These are phyloP conservation scores for Paralagenidium karlingii DNA, from an alignment of 352 stramenopile genomes.

Conservation along the genomic window DNA sequence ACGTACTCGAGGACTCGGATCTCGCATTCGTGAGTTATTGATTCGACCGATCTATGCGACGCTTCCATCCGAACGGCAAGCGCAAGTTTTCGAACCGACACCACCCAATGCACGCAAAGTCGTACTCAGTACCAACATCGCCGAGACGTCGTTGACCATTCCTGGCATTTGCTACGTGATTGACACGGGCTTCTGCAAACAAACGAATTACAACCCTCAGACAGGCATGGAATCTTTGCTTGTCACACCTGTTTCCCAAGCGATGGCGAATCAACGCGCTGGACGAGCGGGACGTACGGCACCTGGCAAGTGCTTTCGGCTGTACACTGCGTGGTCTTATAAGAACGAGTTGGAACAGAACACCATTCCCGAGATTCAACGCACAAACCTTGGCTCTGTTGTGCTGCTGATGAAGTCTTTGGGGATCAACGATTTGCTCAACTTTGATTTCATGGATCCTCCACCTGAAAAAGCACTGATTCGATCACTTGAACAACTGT, in stretches of 20 bases:
- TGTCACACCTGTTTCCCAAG: slow-evolving; percentile 95
- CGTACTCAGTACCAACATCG: slow-evolving; percentile 99
- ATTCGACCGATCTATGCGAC: slow-evolving; percentile 99
- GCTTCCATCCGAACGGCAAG: slow-evolving; percentile 95
- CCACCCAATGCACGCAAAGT: slow-evolving; percentile 91
- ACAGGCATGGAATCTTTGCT: slow-evolving; percentile 98
- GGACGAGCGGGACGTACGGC: slow-evolving; percentile 87
- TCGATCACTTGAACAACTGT: slow-evolving; percentile 96
- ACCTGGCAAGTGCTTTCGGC: slow-evolving; percentile 91
- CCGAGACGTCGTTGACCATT: slow-evolving; percentile 99
- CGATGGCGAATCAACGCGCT: slow-evolving; percentile 88
- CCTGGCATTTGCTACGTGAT: slow-evolving; percentile 99
- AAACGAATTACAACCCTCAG: slow-evolving; percentile 99
- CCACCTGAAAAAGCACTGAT: slow-evolving; percentile 97
- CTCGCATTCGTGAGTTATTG: slow-evolving; percentile 95
- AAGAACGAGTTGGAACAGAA: slow-evolving; percentile 96
- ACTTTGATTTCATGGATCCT: slow-evolving; percentile 99
- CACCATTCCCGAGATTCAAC: slow-evolving; percentile 98
- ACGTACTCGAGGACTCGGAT: slow-evolving; percentile 89
- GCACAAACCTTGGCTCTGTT: slow-evolving; percentile 92
- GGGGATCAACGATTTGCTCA: slow-evolving; percentile 97
- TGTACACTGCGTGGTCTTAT: slow-evolving; percentile 98
- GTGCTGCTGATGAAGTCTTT: slow-evolving; percentile 98
- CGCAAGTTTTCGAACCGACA: slow-evolving; percentile 98
- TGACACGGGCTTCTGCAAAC: slow-evolving; percentile 98